A percentile compares a stretch with the other conserved stretches of the same genome.
Conservation (phyloP, 2,329 filamentous ascomycete species). For the Exserohilum turcica region DNA sequence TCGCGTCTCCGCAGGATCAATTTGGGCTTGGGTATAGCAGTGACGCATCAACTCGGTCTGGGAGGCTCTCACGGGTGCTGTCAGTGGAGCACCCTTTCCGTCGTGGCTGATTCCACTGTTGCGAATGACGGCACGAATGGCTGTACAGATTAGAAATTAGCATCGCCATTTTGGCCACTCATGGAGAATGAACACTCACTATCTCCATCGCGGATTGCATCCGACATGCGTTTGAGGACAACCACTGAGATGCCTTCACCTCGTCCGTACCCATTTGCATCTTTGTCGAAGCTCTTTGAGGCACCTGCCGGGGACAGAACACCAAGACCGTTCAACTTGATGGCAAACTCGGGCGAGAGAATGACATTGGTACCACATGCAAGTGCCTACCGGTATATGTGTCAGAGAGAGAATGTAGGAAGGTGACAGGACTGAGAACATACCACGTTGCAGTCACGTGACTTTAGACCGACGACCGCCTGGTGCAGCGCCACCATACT, state of each 20-base stretch:
- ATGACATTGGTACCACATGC: constrained; percentile 15
- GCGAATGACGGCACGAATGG: constrained; percentile 31
- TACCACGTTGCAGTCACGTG: constrained; percentile 9
- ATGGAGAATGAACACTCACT: background rate
- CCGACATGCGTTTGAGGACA: constrained; percentile 29
- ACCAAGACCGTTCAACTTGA: constrained; percentile 8
- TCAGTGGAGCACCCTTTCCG: constrained; percentile 18
- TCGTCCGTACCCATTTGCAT: constrained; percentile 48
- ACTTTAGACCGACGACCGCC: constrained; percentile 15
- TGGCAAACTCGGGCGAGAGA: constrained; percentile 5
- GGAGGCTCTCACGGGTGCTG: constrained; percentile 48
- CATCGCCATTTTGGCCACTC: background rate
- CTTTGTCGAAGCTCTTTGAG: constrained; percentile 51
- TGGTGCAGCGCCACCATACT: constrained; percentile 26
- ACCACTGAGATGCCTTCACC: constrained; percentile 34
- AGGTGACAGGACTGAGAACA: background rate
- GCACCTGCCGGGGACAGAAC: constrained; percentile 36
- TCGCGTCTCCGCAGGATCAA: constrained; percentile 33
- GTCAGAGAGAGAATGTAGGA: background rate
- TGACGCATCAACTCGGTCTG: constrained; percentile 37
- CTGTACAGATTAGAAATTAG: background rate
- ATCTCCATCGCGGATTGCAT: constrained; percentile 30
- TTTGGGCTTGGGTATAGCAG: constrained; percentile 44
- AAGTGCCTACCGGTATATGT: background rate
- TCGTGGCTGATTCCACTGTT: constrained; percentile 24